Evolutionary conservation across 805 yeast species (phyloP).

Genomic region (Henningerozyma blattae): DNA sequence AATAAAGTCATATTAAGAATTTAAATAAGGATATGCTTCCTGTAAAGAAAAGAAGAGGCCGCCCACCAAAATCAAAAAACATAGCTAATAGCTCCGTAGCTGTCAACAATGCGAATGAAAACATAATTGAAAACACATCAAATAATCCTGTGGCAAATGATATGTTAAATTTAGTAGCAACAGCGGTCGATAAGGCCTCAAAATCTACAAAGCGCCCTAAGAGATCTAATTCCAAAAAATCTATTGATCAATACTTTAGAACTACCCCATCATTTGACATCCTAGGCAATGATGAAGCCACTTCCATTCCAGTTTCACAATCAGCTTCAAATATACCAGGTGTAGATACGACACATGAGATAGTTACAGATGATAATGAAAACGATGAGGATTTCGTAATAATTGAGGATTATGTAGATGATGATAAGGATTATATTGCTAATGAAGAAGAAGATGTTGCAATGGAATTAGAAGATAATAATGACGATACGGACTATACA

Average conservation of each 20-base stretch:
- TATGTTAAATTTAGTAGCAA: neutral
- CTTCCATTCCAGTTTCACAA: neutral
- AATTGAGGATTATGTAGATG: neutral
- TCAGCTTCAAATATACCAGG: neutral
- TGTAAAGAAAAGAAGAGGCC: neutral
- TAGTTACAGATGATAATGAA: too few relatives aligned
- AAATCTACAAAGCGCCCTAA: neutral
- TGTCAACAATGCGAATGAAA: too few relatives aligned
- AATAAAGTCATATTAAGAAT: too few relatives aligned
- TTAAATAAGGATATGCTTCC: conserved; percentile 10
- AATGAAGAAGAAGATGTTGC: neutral
- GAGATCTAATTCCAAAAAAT: neutral
- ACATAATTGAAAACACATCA: too few relatives aligned
- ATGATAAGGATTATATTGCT: neutral
- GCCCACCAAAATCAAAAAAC: neutral
- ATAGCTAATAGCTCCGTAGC: too few relatives aligned
- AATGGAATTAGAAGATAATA: neutral
- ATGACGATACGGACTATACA: neutral
- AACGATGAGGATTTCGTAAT: neutral
- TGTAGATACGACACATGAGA: neutral
- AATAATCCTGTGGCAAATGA: neutral
- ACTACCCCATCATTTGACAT: neutral
- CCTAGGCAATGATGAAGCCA: neutral
- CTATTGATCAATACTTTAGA: neutral
- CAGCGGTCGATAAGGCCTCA: neutral